Percentiles rank a stretch among this genome's conserved stretches.
These are phyloP conservation scores for Nakazawaea wyomingensis DNA, from an alignment of 805 yeast species.

Conservation along the genomic window DNA sequence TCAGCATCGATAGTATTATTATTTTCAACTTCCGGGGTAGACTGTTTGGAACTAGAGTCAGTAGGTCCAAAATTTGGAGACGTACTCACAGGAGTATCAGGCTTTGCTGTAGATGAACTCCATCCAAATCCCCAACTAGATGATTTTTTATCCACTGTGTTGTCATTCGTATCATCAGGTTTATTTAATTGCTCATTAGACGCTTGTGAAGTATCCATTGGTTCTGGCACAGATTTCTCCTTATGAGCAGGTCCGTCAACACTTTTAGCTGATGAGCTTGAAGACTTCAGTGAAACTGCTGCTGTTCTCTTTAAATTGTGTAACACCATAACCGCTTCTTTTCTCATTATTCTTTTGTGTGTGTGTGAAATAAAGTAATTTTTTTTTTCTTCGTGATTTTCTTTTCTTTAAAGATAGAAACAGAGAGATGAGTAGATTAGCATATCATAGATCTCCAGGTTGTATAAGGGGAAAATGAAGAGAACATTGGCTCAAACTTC, in stretches of 20 bases:
- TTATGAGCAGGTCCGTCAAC: background rate
- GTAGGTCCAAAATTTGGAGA: background rate
- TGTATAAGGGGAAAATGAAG: too few relatives aligned
- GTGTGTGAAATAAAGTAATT: background rate
- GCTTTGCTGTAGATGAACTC: background rate
- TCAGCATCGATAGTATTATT: background rate
- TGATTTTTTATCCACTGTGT: background rate
- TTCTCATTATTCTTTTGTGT: background rate
- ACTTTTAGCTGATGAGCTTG: slow-evolving; percentile 4
- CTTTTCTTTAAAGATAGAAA: too few relatives aligned
- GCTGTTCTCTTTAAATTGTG: background rate
- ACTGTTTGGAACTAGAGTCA: background rate
- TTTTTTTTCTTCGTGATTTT: background rate
- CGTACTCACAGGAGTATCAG: background rate
- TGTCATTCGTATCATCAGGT: background rate
- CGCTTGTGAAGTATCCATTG: background rate
- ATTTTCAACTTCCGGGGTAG: background rate
- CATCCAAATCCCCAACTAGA: slow-evolving; percentile 7
- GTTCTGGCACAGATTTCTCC: background rate
- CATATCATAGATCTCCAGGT: too few relatives aligned
- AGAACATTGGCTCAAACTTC: slow-evolving; percentile 2
- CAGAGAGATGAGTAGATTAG: too few relatives aligned
- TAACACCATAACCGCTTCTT: background rate
- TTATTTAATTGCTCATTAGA: slow-evolving; percentile 1
- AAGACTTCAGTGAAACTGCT: slow-evolving; percentile 1